phyloP scores from a whole-genome alignment of 805 yeast species.

The Candida qinlingensis region DNA sequence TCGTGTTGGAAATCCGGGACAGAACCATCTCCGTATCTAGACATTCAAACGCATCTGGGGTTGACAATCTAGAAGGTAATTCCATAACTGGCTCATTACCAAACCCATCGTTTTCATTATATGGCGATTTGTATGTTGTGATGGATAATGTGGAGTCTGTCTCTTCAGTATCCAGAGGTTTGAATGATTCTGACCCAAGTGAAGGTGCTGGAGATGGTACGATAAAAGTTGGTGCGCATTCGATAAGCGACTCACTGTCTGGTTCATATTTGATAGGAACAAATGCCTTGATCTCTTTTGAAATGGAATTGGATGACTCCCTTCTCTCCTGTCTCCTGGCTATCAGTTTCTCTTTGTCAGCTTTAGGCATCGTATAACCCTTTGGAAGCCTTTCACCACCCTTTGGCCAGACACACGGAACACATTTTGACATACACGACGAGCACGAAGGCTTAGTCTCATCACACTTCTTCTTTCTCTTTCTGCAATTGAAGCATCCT shows the following conservation, averaged over 20 bases:
- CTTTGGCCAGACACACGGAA: conserved; percentile 25
- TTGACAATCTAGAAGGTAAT: neutral
- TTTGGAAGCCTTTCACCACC: conserved; percentile 16
- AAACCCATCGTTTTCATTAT: no score
- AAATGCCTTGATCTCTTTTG: neutral
- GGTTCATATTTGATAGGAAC: neutral
- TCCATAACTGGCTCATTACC: neutral
- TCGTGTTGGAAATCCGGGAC: neutral
- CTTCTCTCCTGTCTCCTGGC: conserved; percentile 1
- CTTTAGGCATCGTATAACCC: conserved; percentile 15
- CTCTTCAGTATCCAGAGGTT: no score
- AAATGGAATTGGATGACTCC: neutral
- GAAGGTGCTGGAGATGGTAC: neutral
- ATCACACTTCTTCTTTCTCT: conserved; percentile 62
- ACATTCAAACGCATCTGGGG: neutral
- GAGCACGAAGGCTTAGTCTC: conserved; percentile 39
- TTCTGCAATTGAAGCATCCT: conserved; percentile 30
- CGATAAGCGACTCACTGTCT: neutral
- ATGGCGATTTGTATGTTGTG: no score
- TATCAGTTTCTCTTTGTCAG: neutral
- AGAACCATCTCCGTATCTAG: neutral
- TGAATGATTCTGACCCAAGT: neutral
- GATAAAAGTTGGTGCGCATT: neutral
- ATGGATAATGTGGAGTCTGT: no score
- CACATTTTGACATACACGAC: conserved; percentile 33